Evolutionary conservation across 2,329 filamentous ascomycete genomes (phyloP).

Genomic region (Alternaria infectoria): DNA sequence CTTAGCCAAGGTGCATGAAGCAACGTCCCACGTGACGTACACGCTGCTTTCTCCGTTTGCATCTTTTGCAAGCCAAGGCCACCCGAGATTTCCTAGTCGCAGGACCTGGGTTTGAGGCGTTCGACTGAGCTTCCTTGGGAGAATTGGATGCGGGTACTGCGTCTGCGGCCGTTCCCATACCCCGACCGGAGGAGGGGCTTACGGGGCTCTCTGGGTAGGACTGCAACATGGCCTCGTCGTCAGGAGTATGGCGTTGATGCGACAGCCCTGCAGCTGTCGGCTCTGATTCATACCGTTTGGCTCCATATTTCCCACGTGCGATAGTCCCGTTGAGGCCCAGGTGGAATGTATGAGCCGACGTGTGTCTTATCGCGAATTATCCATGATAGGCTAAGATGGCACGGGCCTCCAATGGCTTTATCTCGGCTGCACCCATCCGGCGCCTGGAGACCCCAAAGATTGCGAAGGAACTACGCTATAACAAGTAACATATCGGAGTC

Average conservation of each 20-base stretch:
- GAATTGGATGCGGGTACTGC: constrained; percentile 1
- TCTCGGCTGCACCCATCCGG: constrained; percentile 5
- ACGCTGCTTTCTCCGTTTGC: constrained; percentile 35
- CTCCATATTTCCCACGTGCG: constrained; percentile 3
- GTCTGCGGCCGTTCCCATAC: not conserved
- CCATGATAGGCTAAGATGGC: not conserved
- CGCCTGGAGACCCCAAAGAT: not conserved
- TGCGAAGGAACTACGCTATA: not conserved
- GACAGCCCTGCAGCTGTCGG: constrained; percentile 1
- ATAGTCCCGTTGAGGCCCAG: not conserved
- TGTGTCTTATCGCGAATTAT: constrained; percentile 3
- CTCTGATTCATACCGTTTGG: not conserved
- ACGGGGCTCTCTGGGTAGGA: constrained; percentile 1
- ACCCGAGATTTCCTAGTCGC: constrained; percentile 26
- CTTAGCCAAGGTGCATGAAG: not conserved
- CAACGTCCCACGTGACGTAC: constrained; percentile 18
- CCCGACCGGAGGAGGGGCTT: constrained; percentile 3
- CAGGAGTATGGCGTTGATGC: not conserved
- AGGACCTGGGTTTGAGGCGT: constrained; percentile 1
- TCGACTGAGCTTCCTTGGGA: constrained; percentile 9
- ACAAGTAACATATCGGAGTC: constrained; percentile 2
- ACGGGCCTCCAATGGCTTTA: constrained; percentile 6
- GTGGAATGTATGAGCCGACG: constrained; percentile 5
- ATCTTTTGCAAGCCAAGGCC: constrained; percentile 33
- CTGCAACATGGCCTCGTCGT: constrained; percentile 10